Base-by-base conservation (phyloP, 2,329 filamentous ascomycete genomes). In the Westerdykella sp. region DNA sequence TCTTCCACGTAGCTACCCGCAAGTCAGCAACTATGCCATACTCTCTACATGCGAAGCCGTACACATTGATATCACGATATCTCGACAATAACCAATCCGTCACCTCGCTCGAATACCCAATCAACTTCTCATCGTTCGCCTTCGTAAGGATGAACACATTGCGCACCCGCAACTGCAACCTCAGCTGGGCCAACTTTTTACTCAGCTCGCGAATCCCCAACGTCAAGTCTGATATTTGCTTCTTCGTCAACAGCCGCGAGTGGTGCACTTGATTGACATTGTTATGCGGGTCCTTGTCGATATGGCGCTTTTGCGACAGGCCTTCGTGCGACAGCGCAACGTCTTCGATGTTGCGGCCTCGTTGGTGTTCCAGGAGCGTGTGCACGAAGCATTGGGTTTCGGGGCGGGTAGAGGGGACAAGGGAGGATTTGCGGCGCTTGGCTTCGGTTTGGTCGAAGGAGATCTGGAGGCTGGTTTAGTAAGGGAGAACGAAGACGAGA, bases 191-290 rank as follows among this genome's bases (percentile, higher is more conserved):
- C 46, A 97, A 71, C 47, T 87, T 84, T 60, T 95, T 85, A 23
- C 87, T 91, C 45, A 98, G 73, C 67, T 96, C 88, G 38, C 93
- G 78, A 45, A 97, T 93, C 21, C 91, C 90, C 81, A 91, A 90
- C 0, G 91, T 90, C 91, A 98, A 97, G 57, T 97, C 93, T 12
- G 85, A 89, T 34, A 98, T 75, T 67, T 98, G 88, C 65, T 87
- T 89, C 72, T 97, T 97, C 1, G 90, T 96, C 53, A 97, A 75
- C 39, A 96, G 78, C n/a, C 91, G 79, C 46, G 80, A 83, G 44
- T 81, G 73, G 14, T 75, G 71, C 16, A 60, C 56, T 40, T 64
- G 54, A 1, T 70, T 61, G 12, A 60, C 59, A 14, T 59, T 47
- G 6, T 55, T 53, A 13, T 63, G 57, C 1, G 62, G 62, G 38